Evolutionary conservation across 2,329 filamentous ascomycete genomes (phyloP).

Genomic region (Botrytis tulipae): DNA sequence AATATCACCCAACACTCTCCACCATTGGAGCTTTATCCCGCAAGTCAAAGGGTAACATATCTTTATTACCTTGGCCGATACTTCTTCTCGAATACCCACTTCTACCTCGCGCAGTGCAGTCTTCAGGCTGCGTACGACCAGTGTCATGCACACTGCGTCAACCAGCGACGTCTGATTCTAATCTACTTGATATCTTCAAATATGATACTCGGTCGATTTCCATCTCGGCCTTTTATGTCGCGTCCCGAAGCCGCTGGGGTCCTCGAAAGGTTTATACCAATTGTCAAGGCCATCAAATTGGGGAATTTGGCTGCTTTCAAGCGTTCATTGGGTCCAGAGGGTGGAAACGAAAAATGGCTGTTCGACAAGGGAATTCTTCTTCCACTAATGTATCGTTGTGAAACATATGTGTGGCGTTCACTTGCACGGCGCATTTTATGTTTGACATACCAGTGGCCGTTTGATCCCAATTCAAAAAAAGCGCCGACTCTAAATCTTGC

Average conservation of each 20-base stretch:
- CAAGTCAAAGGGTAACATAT: constrained; percentile 84
- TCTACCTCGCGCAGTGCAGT: constrained; percentile 70
- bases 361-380: constrained; percentile 73
- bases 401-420: constrained; percentile 80
- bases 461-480: constrained; percentile 53
- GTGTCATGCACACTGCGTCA: constrained; percentile 68
- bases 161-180: constrained; percentile 76
- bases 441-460: constrained; percentile 70
- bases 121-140: constrained; percentile 79
- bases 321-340: constrained; percentile 56
- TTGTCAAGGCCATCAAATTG: constrained; percentile 68
- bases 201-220: constrained; percentile 80
- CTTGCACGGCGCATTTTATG: constrained; percentile 76
- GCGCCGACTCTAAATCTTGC: constrained; percentile 74
- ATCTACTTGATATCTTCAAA: constrained; percentile 82
- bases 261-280: constrained; percentile 64
- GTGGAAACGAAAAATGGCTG: constrained; percentile 66
- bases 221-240: constrained; percentile 62
- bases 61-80: constrained; percentile 93
- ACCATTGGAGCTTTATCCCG: constrained; percentile 77
- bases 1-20: constrained; percentile 84
- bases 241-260: constrained; percentile 69
- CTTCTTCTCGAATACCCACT: constrained; percentile 81
- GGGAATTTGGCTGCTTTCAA: constrained; percentile 77
- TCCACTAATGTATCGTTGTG: constrained; percentile 71